A percentile compares a stretch with the other conserved stretches of the same genome.
Evolutionary conservation across 2,329 filamentous ascomycete genomes (phyloP).

Genomic region (Aureobasidium subglaciale): DNA sequence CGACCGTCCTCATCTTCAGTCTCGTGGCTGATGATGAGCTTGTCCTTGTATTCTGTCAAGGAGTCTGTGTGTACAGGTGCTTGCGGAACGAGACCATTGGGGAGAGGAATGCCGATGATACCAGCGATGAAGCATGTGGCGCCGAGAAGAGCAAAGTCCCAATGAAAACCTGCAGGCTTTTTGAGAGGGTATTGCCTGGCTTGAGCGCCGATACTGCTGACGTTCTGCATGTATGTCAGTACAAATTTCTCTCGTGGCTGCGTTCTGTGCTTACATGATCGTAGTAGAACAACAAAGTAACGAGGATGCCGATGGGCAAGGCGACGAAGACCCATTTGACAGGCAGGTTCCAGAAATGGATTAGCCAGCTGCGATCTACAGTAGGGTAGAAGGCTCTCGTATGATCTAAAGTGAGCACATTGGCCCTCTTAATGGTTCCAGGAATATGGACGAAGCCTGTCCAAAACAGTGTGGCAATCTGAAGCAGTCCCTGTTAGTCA

Average conservation of each 20-base stretch:
- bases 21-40: constrained; percentile 38
- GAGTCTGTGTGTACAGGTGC: constrained; percentile 54
- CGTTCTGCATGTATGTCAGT: constrained; percentile 25
- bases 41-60: constrained; percentile 36
- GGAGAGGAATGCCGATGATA: constrained; percentile 50
- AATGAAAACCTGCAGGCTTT: constrained; percentile 55
- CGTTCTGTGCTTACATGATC: constrained; percentile 47
- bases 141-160: constrained; percentile 54
- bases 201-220: constrained; percentile 51
- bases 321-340: constrained; percentile 48
- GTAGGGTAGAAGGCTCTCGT: constrained; percentile 43
- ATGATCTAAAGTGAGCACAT: constrained; percentile 37
- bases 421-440: constrained; percentile 36
- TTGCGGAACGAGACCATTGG: constrained; percentile 54
- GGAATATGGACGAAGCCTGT: constrained; percentile 48
- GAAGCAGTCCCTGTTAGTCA: neutral
- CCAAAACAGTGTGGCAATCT: constrained; percentile 48
- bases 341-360: constrained; percentile 48
- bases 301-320: constrained; percentile 46
- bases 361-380: constrained; percentile 40
- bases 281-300: constrained; percentile 51
- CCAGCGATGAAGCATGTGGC: constrained; percentile 49
- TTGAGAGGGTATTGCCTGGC: constrained; percentile 49
- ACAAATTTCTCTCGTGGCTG: too few relatives aligned
- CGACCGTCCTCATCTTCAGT: constrained; percentile 36